Conservation (phyloP, 345 rosid genomes). For the Cardamine resedifolia region DNA sequence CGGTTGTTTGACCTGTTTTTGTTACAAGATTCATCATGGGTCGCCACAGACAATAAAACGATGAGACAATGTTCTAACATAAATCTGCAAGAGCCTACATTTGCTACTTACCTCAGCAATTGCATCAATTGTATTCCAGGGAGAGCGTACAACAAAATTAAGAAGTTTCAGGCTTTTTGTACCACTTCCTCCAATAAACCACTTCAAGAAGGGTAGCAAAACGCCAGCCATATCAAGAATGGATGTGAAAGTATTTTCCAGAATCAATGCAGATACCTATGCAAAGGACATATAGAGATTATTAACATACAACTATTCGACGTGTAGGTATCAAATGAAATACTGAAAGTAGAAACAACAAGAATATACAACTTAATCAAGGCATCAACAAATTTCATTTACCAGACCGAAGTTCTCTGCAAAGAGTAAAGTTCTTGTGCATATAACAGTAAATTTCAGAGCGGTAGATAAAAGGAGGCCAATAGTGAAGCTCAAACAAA, state of each 20-base stretch:
- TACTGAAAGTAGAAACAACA: conserved; percentile 8
- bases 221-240: conserved; percentile 99
- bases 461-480: neutral
- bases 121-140: conserved; percentile 90
- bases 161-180: conserved; percentile 79
- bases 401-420: neutral
- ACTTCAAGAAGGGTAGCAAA: conserved; percentile 84
- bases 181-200: conserved; percentile 89
- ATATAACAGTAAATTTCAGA: neutral
- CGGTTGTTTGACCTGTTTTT: conserved; percentile 80
- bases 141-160: conserved; percentile 94
- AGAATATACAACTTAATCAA: neutral
- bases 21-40: conserved; percentile 12
- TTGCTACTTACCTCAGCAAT: conserved; percentile 68
- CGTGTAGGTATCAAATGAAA: neutral
- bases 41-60: neutral
- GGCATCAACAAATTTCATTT: neutral
- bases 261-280: conserved; percentile 79
- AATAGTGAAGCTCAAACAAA: neutral
- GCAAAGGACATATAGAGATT: conserved; percentile 9
- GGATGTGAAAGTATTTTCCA: conserved; percentile 97
- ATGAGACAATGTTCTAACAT: neutral
- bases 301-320: conserved; percentile 8
- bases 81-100: neutral
- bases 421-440: neutral